These are phyloP conservation scores for Aureobasidium zeae DNA, from an alignment of 2,329 filamentous ascomycete genomes.

Conservation along the genomic window DNA sequence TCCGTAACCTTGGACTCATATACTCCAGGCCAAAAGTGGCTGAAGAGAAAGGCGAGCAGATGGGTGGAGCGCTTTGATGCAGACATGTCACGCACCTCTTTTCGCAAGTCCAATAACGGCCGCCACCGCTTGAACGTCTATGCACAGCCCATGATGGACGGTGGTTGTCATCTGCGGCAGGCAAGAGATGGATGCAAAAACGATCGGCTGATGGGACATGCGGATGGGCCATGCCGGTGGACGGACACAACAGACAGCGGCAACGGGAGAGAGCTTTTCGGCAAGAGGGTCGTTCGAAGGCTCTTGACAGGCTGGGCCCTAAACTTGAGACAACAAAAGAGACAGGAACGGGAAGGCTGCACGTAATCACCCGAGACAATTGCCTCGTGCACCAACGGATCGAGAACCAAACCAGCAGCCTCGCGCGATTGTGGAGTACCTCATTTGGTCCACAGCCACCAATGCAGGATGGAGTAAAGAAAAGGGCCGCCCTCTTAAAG, in stretches of 20 bases:
- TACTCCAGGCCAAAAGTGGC: too few relatives aligned
- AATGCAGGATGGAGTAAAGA: conserved; percentile 3
- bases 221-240: too few relatives aligned
- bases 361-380: conserved; percentile 10
- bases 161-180: too few relatives aligned
- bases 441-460: conserved; percentile 13
- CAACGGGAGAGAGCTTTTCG: too few relatives aligned
- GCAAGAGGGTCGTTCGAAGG: not conserved
- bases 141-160: too few relatives aligned
- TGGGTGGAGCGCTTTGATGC: not conserved
- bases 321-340: not conserved
- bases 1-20: conserved; percentile 14
- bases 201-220: conserved; percentile 3
- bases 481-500: conserved; percentile 8
- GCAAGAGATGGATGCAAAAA: not conserved
- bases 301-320: not conserved
- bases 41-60: too few relatives aligned
- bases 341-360: conserved; percentile 12
- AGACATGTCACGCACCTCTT: conserved; percentile 8
- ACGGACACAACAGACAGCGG: conserved; percentile 3
- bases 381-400: conserved; percentile 9
- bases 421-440: conserved; percentile 10
- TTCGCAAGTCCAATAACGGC: too few relatives aligned
- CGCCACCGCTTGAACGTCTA: too few relatives aligned
- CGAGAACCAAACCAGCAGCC: not conserved